phyloP scores from a whole-genome alignment of 1,139 yeast genomes.

The Candida glucosophila region DNA sequence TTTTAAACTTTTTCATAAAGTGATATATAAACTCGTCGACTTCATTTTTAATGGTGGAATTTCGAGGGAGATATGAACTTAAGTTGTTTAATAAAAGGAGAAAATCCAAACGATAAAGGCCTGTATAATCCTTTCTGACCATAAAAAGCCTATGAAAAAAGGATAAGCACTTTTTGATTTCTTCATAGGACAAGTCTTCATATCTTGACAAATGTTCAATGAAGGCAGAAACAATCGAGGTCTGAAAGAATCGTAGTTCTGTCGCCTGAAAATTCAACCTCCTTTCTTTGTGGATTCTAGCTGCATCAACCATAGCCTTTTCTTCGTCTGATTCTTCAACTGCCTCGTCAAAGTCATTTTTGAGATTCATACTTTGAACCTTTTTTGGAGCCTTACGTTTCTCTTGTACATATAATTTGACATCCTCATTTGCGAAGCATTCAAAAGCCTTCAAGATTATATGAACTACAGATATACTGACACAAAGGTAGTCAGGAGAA shows the following conservation, averaged over 20 bases:
- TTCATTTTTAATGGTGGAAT: constrained; percentile 41
- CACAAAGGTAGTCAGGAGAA: constrained; percentile 55
- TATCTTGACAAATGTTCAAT: constrained; percentile 44
- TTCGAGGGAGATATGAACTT: constrained; percentile 21
- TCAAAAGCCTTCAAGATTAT: constrained; percentile 63
- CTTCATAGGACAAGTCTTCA: constrained; percentile 52
- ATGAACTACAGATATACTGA: constrained; percentile 60
- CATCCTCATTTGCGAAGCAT: constrained; percentile 53
- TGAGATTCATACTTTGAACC: constrained; percentile 18
- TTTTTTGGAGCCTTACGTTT: constrained; percentile 27
- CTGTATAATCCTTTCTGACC: constrained; percentile 47
- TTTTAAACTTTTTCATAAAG: constrained; percentile 56
- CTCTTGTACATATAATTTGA: constrained; percentile 46
- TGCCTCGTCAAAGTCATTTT: constrained; percentile 22
- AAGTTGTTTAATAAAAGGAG: constrained; percentile 35
- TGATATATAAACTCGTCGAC: constrained; percentile 60
- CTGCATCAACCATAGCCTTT: constrained; percentile 33
- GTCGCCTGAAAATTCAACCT: constrained; percentile 40
- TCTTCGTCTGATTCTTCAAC: constrained; percentile 38
- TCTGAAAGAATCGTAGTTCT: constrained; percentile 33
- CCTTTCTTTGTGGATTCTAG: constrained; percentile 36
- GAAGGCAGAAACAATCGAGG: constrained; percentile 41
- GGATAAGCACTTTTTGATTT: constrained; percentile 56
- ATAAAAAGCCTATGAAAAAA: constrained; percentile 71
- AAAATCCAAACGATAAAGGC: constrained; percentile 68